Base-by-base conservation (phyloP, 2,329 filamentous ascomycete species). In the Colletotrichum tofieldiae region DNA sequence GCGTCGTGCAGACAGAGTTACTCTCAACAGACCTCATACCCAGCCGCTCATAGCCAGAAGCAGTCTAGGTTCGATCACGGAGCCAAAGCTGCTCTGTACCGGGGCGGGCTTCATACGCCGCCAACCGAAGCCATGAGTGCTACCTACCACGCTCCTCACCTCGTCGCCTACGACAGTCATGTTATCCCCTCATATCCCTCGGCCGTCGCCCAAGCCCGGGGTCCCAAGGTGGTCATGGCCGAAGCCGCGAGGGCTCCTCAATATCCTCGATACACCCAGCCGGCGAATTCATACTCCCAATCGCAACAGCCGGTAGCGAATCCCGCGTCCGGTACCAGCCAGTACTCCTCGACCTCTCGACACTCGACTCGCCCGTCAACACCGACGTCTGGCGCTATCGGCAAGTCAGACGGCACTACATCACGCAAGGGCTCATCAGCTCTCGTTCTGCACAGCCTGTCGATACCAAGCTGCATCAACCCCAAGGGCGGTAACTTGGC, bases 391-490 rank as follows among this genome's bases (percentile, higher is more conserved):
- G 78, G 79, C 39, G 75, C 78, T 8, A 72, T 78, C 72, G 76
- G 74, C 26, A 75, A 78, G 63, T 75, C 79, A 7, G 79, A 82
- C n/a, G 73, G 77, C 14, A 79, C 79, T 16, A 75, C 81, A 4
- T 80, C 82, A 7, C 78, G 78, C 32, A 81, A 81, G 65, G 84
- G 85, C 47, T 82, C 84, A 5, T 82, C 84, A 37, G 83, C 82
- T 37, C 83, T 90, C 79, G 86, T 88, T 2, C 85, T 83, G 72
- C 88, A 90, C 78, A 90, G 88, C 78, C 85, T 96, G 47, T 90
- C 93, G 77, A 91, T 97, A 51, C 94, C 94, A 8, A 85, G 87
- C 55, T 92, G 93, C 47, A 94, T 97, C 78, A 94, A 92, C 77
- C 86, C 91, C 43, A 91, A 88, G 76, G 93, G 93, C 56, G 93